Evolutionary conservation across 2,329 filamentous ascomycete genomes (phyloP).

Genomic region (Fusarium cicatricum): DNA sequence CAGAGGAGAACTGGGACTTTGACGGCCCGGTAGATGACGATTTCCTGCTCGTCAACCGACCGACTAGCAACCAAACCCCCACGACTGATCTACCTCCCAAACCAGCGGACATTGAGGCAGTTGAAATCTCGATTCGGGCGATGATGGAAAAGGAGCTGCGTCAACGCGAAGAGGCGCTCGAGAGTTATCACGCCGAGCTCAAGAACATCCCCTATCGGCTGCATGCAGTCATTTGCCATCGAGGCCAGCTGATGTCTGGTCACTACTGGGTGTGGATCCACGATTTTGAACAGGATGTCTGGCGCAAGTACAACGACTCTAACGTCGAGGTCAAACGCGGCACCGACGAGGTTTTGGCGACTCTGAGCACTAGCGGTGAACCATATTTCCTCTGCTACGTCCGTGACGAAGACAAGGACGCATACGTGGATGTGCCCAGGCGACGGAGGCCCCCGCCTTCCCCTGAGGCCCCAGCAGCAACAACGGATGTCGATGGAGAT

Average conservation of each 20-base stretch:
- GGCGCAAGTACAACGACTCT: conserved; percentile 95
- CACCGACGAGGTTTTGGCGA: conserved; percentile 72
- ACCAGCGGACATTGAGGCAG: conserved; percentile 26
- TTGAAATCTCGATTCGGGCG: conserved; percentile 49
- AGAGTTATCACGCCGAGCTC: conserved; percentile 56
- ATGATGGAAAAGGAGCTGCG: conserved; percentile 55
- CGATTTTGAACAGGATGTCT: conserved; percentile 82
- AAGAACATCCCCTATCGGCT: conserved; percentile 78
- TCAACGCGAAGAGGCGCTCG: conserved; percentile 40
- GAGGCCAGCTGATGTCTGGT: conserved; percentile 75
- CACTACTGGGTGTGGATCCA: conserved; percentile 98
- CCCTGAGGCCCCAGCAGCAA: conserved; percentile 12
- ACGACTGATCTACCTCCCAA: conserved; percentile 1
- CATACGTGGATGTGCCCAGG: conserved; percentile 58
- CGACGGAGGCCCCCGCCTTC: conserved; percentile 40
- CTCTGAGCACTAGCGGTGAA: conserved; percentile 73
- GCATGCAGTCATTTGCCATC: conserved; percentile 93
- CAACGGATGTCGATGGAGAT: conserved; percentile 40
- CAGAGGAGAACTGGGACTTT: conserved; percentile 49
- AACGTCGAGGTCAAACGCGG: conserved; percentile 75
- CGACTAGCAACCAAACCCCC: conserved; percentile 2
- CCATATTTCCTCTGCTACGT: conserved; percentile 88
- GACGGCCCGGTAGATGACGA: conserved; percentile 51
- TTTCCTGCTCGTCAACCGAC: conserved; percentile 43
- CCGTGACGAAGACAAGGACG: conserved; percentile 68